These are phyloP conservation scores for Aspergillus sp. DNA, from an alignment of 2,329 filamentous ascomycete species.

Conservation along the genomic window DNA sequence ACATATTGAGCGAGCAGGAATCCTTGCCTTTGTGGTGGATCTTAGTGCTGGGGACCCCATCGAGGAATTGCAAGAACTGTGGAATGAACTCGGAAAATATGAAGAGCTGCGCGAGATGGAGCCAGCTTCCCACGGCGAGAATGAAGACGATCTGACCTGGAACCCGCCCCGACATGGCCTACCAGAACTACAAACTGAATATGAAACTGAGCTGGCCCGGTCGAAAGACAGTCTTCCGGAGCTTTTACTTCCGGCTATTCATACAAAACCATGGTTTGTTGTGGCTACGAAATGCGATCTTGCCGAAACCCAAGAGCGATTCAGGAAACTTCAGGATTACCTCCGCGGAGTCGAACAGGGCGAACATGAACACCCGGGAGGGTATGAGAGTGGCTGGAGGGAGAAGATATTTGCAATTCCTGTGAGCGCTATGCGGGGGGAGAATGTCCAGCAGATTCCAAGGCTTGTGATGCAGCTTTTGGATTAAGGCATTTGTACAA, in stretches of 20 bases:
- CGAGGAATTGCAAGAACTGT: conserved; percentile 73
- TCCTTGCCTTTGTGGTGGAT: conserved; percentile 92
- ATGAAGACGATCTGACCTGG: conserved; percentile 61
- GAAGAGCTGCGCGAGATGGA: conserved; percentile 77
- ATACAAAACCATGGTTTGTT: conserved; percentile 95
- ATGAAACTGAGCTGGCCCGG: conserved; percentile 8
- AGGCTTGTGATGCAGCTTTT: conserved; percentile 43
- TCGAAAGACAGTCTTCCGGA: conserved; percentile 41
- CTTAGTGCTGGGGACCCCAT: conserved; percentile 78
- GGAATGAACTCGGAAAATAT: conserved; percentile 88
- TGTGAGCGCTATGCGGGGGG: conserved; percentile 82
- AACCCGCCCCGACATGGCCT: conserved; percentile 29
- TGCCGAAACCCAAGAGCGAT: conserved; percentile 76
- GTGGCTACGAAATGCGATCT: conserved; percentile 91
- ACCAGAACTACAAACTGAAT: conserved; percentile 22
- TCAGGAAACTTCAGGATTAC: conserved; percentile 67
- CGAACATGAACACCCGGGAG: conserved; percentile 71
- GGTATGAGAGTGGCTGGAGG: conserved; percentile 63
- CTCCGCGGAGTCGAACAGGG: conserved; percentile 65
- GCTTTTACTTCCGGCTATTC: conserved; percentile 67
- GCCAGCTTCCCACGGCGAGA: conserved; percentile 62
- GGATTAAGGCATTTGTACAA: conserved; percentile 23
- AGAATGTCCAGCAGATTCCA: conserved; percentile 67
- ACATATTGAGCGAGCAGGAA: conserved; percentile 89
- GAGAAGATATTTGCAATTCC: conserved; percentile 66